Percentiles rank a stretch among this genome's conserved stretches.
Evolutionary conservation across 2,329 filamentous ascomycete genomes (phyloP).

Genomic region (Sarocladium oryzae): DNA sequence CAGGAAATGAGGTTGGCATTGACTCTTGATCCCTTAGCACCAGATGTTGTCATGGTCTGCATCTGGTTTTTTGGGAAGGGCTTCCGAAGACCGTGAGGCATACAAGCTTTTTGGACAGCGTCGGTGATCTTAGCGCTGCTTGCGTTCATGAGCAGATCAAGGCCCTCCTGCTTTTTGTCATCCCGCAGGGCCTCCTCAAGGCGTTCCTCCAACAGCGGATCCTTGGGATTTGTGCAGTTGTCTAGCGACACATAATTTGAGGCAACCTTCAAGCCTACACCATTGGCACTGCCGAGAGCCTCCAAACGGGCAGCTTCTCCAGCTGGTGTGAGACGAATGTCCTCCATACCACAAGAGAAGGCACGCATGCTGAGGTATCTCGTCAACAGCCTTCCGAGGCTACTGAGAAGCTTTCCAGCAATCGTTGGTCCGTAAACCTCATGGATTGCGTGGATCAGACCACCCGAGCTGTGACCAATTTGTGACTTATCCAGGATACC

Average conservation of each 20-base stretch:
- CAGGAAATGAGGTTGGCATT: slow-evolving; percentile 98
- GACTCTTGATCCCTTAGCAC: slow-evolving; percentile 86
- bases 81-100: slow-evolving; percentile 80
- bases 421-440: slow-evolving; percentile 85
- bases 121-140: slow-evolving; percentile 66
- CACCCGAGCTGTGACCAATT: slow-evolving; percentile 79
- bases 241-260: slow-evolving; percentile 82
- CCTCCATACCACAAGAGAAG: slow-evolving; percentile 96
- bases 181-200: slow-evolving; percentile 88
- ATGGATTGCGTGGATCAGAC: slow-evolving; percentile 85
- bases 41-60: slow-evolving; percentile 97
- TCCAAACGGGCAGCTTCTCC: slow-evolving; percentile 68
- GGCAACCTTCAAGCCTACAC: slow-evolving; percentile 71
- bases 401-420: slow-evolving; percentile 82
- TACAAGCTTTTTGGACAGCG: slow-evolving; percentile 68
- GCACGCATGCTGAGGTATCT: slow-evolving; percentile 88
- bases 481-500: slow-evolving; percentile 96
- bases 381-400: slow-evolving; percentile 82
- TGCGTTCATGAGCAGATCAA: slow-evolving; percentile 83
- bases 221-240: slow-evolving; percentile 53
- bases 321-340: slow-evolving; percentile 74
- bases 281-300: slow-evolving; percentile 59
- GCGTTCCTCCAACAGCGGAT: slow-evolving; percentile 67
- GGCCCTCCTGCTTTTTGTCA: slow-evolving; percentile 79
- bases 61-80: slow-evolving; percentile 96